Conservation (phyloP, 2,329 filamentous ascomycete species). For the Nannizziopsis barbatae region DNA sequence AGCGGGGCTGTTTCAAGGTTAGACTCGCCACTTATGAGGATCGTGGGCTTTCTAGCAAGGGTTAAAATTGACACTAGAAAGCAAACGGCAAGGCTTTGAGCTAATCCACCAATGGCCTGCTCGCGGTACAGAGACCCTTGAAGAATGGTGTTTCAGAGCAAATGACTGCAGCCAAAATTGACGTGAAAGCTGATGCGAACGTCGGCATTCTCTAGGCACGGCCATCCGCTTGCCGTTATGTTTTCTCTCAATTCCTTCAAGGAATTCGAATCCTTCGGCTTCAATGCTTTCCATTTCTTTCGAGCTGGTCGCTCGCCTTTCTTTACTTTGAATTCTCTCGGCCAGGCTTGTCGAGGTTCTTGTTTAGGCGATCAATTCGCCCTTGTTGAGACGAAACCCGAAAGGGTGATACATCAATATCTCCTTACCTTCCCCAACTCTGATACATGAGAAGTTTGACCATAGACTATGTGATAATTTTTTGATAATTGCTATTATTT, state of each 20-base stretch:
- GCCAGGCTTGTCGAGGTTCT: slow-evolving; percentile 7
- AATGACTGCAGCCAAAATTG: slow-evolving; percentile 3
- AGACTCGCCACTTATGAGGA: slow-evolving; percentile 2
- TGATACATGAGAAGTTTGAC: slow-evolving; percentile 10
- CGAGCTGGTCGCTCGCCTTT: slow-evolving; percentile 9
- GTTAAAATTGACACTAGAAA: not conserved
- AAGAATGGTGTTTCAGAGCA: slow-evolving; percentile 8
- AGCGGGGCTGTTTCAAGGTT: slow-evolving; percentile 7
- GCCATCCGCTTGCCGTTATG: not conserved
- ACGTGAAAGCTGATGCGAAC: slow-evolving; percentile 1
- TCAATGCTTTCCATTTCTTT: slow-evolving; percentile 3
- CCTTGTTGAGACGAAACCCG: slow-evolving; percentile 1
- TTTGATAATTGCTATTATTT: not conserved
- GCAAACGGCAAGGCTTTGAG: not conserved
- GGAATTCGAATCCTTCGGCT: not conserved
- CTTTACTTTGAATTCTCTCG: slow-evolving; percentile 2
- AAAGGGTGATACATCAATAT: not conserved
- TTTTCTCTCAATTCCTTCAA: not conserved
- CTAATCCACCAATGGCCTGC: not conserved
- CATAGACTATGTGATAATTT: slow-evolving; percentile 1
- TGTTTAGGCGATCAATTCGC: not conserved
- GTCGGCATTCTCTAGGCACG: slow-evolving; percentile 1
- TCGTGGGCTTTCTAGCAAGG: not conserved
- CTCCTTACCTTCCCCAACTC: not conserved
- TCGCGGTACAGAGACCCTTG: not conserved